Evolutionary conservation across 2,329 filamentous ascomycete species (phyloP).

Genomic region (Calonectria hongkongensis): DNA sequence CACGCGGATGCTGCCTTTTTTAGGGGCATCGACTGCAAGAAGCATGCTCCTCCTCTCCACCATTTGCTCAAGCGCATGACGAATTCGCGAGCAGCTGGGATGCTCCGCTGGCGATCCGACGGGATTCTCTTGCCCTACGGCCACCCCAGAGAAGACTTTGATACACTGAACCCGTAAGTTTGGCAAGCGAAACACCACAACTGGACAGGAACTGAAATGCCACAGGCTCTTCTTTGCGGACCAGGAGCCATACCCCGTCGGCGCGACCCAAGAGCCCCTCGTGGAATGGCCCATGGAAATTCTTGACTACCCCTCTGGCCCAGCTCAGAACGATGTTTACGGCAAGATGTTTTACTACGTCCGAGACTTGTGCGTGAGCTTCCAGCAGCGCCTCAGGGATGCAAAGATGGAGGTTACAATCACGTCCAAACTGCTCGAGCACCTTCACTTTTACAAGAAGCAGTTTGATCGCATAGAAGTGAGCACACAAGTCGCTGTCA

Average conservation of each 20-base stretch:
- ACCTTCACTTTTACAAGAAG: slow-evolving; percentile 20
- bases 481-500: background rate
- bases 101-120: slow-evolving; percentile 48
- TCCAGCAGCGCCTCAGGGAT: slow-evolving; percentile 43
- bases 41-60: slow-evolving; percentile 28
- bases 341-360: slow-evolving; percentile 57
- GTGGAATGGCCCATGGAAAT: slow-evolving; percentile 56
- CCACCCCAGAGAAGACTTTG: slow-evolving; percentile 44
- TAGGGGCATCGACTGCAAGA: slow-evolving; percentile 38
- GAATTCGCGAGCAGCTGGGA: slow-evolving; percentile 38
- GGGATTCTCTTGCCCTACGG: slow-evolving; percentile 52
- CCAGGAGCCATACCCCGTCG: background rate
- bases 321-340: slow-evolving; percentile 52
- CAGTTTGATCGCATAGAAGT: slow-evolving; percentile 48
- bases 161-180: slow-evolving; percentile 51
- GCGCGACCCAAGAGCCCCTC: slow-evolving; percentile 50
- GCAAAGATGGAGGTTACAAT: slow-evolving; percentile 33
- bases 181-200: no score
- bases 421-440: background rate
- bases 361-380: slow-evolving; percentile 45
- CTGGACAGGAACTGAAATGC: background rate
- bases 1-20: background rate
- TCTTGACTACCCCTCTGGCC: slow-evolving; percentile 42
- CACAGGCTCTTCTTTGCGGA: slow-evolving; percentile 45
- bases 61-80: slow-evolving; percentile 43